phyloP scores from a whole-genome alignment of 139 green algal genomes.

The Asterochloris sp. region DNA sequence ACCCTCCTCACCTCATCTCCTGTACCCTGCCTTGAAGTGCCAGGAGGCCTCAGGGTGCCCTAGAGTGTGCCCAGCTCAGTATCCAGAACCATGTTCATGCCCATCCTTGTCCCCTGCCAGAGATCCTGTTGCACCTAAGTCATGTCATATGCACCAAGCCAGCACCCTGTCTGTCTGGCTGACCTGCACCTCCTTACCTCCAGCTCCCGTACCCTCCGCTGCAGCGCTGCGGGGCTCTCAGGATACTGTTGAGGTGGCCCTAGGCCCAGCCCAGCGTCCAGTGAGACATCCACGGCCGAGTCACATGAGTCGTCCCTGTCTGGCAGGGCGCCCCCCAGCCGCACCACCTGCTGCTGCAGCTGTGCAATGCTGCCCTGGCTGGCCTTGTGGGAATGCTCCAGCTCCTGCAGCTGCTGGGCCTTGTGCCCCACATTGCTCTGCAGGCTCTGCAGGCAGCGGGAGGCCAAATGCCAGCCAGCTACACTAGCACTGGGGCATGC shows the following conservation, averaged over 20 bases:
- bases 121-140: background rate
- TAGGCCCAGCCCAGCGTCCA: slow-evolving; percentile 1
- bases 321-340: background rate
- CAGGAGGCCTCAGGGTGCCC: too few relatives aligned
- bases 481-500: background rate
- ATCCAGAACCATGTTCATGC: too few relatives aligned
- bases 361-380: background rate
- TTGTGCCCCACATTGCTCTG: background rate
- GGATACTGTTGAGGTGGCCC: background rate
- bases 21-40: too few relatives aligned
- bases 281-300: slow-evolving; percentile 10
- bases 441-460: slow-evolving; percentile 5
- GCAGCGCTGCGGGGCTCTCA: background rate
- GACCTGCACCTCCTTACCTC: background rate
- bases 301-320: background rate
- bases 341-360: background rate
- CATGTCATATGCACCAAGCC: background rate
- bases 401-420: slow-evolving; percentile 13
- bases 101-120: too few relatives aligned
- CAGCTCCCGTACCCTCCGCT: slow-evolving; percentile 5
- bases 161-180: too few relatives aligned
- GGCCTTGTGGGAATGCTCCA: background rate
- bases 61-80: too few relatives aligned
- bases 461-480: background rate
- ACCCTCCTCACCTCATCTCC: too few relatives aligned